Conservation (phyloP, 371 early-diverging fungal genomes). For the Mucor mucedo region DNA sequence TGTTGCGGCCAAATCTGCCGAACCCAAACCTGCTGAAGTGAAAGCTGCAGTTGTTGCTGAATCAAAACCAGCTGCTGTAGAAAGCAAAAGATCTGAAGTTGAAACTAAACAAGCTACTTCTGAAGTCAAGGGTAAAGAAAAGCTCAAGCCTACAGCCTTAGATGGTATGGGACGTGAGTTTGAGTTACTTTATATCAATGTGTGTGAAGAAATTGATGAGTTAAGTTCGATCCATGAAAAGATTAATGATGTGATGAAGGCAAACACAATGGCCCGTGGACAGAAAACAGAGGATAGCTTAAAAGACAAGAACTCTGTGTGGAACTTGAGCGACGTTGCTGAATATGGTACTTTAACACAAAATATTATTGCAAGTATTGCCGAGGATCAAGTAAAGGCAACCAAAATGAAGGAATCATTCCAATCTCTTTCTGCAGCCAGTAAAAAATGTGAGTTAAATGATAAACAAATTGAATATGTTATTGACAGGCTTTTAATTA, state of each 20-base stretch:
- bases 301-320: neutral
- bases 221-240: conserved; percentile 16
- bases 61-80: neutral
- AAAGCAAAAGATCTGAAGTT: neutral
- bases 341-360: conserved; percentile 15
- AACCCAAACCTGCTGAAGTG: neutral
- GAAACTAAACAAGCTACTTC: neutral
- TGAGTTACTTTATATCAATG: conserved; percentile 30
- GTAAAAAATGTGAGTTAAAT: conserved; percentile 25
- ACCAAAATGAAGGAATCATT: neutral
- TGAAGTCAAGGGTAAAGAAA: conserved; percentile 2
- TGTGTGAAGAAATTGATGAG: conserved; percentile 25
- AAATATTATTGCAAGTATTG: conserved; percentile 7
- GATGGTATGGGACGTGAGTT: conserved; percentile 39
- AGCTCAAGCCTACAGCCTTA: conserved; percentile 23
- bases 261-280: neutral
- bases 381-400: conserved; percentile 3
- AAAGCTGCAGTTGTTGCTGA: neutral
- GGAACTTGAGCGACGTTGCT: conserved; percentile 23
- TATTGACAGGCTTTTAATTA: neutral
- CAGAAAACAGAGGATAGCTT: conserved; percentile 11
- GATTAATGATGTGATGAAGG: conserved; percentile 1
- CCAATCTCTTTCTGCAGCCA: conserved; percentile 12
- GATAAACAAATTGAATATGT: neutral
- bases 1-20: neutral